Evolutionary conservation across 495 filamentous ascomycete genomes (phyloP), one percentile per base, ranked within the genome.

Genomic region (Rhypophila decipiens): DNA sequence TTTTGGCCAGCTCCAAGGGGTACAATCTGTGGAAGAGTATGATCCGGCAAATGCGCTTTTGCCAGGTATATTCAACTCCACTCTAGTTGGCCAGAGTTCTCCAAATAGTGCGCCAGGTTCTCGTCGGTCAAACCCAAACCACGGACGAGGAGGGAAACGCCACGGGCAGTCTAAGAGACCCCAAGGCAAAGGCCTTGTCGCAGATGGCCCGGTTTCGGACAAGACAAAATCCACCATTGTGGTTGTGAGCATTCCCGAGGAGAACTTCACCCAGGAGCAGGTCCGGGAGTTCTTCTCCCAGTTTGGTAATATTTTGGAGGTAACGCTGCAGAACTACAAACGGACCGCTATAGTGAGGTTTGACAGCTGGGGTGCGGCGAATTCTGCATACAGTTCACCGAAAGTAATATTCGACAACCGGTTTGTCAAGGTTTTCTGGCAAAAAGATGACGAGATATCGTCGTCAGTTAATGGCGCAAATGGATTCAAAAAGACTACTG

Each of bases 401-500:
- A 95, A 94, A 59, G 87, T 88, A 39, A 88, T 98, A 41, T 98
- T 98, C 56, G 89, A 96, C 51, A 98, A 98, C 53, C 77, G 93
- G 17, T 98, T 98, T 56, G 93, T 98, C 37, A 98, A 96, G 61
- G 89, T 98, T 4, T 98, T 90, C 58, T 98, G 93, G 93, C 78
- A 87, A 63, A 91, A 86, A 53, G 77, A 83, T 0, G 79, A 82
- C 2, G 60, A 53, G 3, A 39, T 58, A 3, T 29, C 43, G 12
- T 31, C 40, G 46, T 35, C 55, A 43, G 5, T 35, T 29, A 57
- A 57, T 21, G 53, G 49, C 4, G 22, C 21, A n/a, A 56, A 58
- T 31, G 52, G 50, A 22, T 42, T 44, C 7, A 48, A 49, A 44
- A 42, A 61, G 54, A n/a, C n/a, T n/a, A n/a, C n/a, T n/a, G 39